Evolutionary conservation across 192 early-diverging fungal species (phyloP).

Genomic region (Linderina pennispora): DNA sequence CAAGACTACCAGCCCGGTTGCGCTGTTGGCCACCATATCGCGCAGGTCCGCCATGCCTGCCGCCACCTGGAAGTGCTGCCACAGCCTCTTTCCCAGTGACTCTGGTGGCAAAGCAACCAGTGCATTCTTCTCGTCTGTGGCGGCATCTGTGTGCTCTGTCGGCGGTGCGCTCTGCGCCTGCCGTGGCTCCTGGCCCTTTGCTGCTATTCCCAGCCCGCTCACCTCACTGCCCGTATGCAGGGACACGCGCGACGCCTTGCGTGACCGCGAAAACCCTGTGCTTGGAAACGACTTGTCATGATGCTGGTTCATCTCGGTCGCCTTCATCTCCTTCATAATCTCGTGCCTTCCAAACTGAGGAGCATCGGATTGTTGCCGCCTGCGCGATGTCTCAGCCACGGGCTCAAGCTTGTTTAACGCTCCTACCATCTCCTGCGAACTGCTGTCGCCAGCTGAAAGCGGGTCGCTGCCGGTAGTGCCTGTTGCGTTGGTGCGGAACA

Average conservation of each 20-base stretch:
- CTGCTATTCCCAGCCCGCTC: too few relatives aligned
- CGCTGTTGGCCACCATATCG: conserved; percentile 27
- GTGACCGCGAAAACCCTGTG: conserved; percentile 28
- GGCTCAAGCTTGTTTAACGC: conserved; percentile 23
- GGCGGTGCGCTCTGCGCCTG: too few relatives aligned
- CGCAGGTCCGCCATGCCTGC: conserved; percentile 24
- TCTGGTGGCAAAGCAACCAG: conserved; percentile 15
- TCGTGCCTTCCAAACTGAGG: conserved; percentile 15
- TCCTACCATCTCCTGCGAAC: conserved; percentile 7
- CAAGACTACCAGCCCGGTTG: conserved; percentile 16
- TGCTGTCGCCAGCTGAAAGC: conserved; percentile 2
- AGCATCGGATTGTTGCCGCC: conserved; percentile 1
- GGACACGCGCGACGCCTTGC: conserved; percentile 5
- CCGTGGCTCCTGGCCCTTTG: too few relatives aligned
- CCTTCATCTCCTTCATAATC: conserved; percentile 20
- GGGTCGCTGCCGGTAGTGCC: conserved; percentile 15
- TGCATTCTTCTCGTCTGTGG: too few relatives aligned
- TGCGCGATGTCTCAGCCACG: conserved; percentile 15
- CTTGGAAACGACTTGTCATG: conserved; percentile 16
- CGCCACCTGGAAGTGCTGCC: conserved; percentile 29
- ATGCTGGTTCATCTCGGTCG: not conserved
- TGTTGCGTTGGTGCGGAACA: not conserved
- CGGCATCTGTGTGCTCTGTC: too few relatives aligned
- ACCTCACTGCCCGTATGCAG: too few relatives aligned
- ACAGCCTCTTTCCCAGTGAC: conserved; percentile 31